Conservation (phyloP, 495 filamentous ascomycete species). For the Daldinia childiae region DNA sequence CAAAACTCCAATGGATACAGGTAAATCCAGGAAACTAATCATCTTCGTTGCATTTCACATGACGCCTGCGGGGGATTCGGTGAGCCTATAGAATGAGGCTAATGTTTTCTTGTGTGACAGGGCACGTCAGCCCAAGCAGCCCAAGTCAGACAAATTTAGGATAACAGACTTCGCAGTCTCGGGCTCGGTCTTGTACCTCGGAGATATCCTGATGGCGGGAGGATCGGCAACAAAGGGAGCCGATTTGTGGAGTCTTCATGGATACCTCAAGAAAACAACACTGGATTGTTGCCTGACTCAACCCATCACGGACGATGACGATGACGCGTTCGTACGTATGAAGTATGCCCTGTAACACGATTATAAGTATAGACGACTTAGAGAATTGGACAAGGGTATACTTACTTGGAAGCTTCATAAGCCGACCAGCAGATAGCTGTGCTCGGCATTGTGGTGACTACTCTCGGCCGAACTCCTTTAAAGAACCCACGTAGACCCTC, state of each 20-base stretch:
- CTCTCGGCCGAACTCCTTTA: slow-evolving; percentile 87
- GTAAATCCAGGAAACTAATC: slow-evolving; percentile 22
- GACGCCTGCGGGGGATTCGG: slow-evolving; percentile 16
- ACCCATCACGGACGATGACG: slow-evolving; percentile 23
- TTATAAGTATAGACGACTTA: slow-evolving; percentile 27
- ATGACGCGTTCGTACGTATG: slow-evolving; percentile 57
- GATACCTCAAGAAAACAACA: slow-evolving; percentile 32
- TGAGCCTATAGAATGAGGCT: slow-evolving; percentile 5
- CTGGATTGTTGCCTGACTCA: slow-evolving; percentile 8
- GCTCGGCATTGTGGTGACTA: slow-evolving; percentile 97
- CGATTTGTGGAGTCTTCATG: slow-evolving; percentile 29
- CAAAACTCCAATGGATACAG: slow-evolving; percentile 15
- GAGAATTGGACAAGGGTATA: slow-evolving; percentile 14
- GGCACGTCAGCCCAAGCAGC: slow-evolving; percentile 15
- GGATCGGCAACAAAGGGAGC: slow-evolving; percentile 35
- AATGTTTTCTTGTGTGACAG: slow-evolving; percentile 8
- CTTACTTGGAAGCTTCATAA: slow-evolving; percentile 67
- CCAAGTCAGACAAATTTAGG: slow-evolving; percentile 18
- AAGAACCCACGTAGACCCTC: slow-evolving; percentile 91
- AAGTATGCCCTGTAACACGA: slow-evolving; percentile 61
- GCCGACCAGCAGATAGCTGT: slow-evolving; percentile 98
- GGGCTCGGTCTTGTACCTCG: slow-evolving; percentile 35
- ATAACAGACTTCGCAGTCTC: slow-evolving; percentile 18
- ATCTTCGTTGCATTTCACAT: slow-evolving; percentile 6
- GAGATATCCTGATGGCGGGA: slow-evolving; percentile 39